These are phyloP conservation scores for Trypanosoma congolense DNA, from an alignment of 208 protist species.

Conservation along the genomic window DNA sequence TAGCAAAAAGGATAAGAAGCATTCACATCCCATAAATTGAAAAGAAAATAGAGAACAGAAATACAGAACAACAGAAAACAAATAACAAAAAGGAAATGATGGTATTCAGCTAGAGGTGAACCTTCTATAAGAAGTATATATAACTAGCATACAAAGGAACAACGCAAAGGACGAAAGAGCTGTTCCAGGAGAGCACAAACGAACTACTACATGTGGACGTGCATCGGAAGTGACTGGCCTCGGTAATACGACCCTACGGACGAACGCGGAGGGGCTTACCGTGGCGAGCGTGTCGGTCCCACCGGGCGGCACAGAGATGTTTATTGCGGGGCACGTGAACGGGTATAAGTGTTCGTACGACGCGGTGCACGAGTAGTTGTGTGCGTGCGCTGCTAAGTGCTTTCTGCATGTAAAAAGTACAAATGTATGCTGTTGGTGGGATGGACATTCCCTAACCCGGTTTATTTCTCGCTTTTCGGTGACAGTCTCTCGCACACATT, in stretches of 20 bases:
- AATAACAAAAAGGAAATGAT: not conserved
- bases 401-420: not conserved
- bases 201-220: constrained; percentile 41
- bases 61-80: not conserved
- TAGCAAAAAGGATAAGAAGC: no score
- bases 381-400: not conserved
- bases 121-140: not conserved
- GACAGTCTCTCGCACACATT: no score
- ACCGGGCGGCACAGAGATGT: constrained; percentile 59
- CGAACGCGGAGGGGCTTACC: constrained; percentile 34
- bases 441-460: not conserved
- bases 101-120: constrained; percentile 1
- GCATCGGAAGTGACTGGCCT: constrained; percentile 45
- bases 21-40: not conserved
- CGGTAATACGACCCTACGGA: constrained; percentile 30
- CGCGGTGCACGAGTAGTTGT: constrained; percentile 32
- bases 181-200: not conserved
- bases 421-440: not conserved
- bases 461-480: not conserved
- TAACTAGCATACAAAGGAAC: constrained; percentile 4
- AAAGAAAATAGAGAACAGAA: not conserved
- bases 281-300: constrained; percentile 47
- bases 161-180: no score
- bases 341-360: constrained; percentile 60
- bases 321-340: constrained; percentile 63